These are phyloP conservation scores for Gossypium stocksii DNA, from an alignment of 345 rosid species.

Conservation along the genomic window DNA sequence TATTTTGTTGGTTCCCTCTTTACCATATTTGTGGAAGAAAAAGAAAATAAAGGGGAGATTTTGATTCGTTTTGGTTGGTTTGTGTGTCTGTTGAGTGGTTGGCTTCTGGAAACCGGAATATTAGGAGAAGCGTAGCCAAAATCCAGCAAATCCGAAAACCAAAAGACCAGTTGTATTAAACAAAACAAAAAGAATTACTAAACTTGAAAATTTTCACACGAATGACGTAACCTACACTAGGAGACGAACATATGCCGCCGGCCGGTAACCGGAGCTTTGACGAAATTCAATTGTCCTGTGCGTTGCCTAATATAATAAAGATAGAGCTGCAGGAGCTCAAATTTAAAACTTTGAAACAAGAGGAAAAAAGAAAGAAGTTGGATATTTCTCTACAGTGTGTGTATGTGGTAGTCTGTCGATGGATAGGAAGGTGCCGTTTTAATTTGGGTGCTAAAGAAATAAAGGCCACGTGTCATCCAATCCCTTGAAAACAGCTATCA, in stretches of 20 bases:
- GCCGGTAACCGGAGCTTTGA: slow-evolving; percentile 15
- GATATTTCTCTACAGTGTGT: too few relatives aligned
- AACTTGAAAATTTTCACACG: background rate
- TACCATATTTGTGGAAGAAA: too few relatives aligned
- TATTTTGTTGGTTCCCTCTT: background rate
- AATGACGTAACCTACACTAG: slow-evolving; percentile 13
- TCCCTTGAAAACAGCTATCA: too few relatives aligned
- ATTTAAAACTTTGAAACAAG: too few relatives aligned
- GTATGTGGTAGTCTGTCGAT: too few relatives aligned
- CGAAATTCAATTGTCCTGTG: slow-evolving; percentile 3
- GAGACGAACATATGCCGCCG: slow-evolving; percentile 12
- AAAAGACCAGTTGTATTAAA: slow-evolving; percentile 11
- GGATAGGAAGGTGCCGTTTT: too few relatives aligned
- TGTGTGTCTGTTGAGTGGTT: background rate
- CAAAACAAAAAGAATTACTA: background rate
- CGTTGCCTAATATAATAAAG: background rate
- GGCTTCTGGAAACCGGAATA: slow-evolving; percentile 13
- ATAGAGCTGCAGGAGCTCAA: too few relatives aligned
- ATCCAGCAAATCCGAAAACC: slow-evolving; percentile 24
- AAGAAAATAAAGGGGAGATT: background rate
- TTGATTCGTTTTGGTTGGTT: background rate
- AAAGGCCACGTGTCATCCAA: too few relatives aligned
- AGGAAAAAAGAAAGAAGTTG: too few relatives aligned
- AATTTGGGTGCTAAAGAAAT: too few relatives aligned
- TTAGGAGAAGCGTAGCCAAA: slow-evolving; percentile 10